Conservation (phyloP, 2,329 filamentous ascomycete genomes). For the Pseudogymnoascus pannorum region DNA sequence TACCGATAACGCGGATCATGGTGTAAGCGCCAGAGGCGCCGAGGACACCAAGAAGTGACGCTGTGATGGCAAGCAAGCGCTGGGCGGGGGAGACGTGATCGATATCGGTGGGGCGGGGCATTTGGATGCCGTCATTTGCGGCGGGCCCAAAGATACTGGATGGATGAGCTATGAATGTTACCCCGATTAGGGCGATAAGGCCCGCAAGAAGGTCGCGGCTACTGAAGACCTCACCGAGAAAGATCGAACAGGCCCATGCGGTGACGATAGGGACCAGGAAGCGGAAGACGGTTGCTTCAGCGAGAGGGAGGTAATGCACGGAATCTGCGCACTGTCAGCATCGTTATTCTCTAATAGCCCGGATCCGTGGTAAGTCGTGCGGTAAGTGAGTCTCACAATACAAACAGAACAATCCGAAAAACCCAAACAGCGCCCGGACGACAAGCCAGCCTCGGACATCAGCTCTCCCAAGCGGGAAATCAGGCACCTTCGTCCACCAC, state of each 20-base stretch:
- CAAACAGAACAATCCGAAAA: constrained; percentile 66
- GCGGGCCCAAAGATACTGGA: constrained; percentile 18
- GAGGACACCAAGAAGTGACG: constrained; percentile 69
- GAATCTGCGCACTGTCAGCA: constrained; percentile 20
- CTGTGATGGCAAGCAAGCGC: constrained; percentile 55
- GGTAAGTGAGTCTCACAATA: constrained; percentile 21
- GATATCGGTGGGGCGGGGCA: constrained; percentile 2
- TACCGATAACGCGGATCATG: constrained; percentile 71
- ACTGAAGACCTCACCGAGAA: constrained; percentile 69
- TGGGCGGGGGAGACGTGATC: constrained; percentile 20
- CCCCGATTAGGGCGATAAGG: constrained; percentile 67
- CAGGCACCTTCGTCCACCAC: constrained; percentile 59
- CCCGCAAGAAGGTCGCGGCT: constrained; percentile 68
- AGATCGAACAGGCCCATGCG: constrained; percentile 70
- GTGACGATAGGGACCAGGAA: constrained; percentile 78
- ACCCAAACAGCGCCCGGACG: constrained; percentile 61
- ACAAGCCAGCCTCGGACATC: constrained; percentile 62
- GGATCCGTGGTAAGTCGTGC: background rate
- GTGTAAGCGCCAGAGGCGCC: constrained; percentile 70
- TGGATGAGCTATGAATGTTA: constrained; percentile 73
- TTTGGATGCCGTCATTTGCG: constrained; percentile 9
- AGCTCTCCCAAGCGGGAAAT: constrained; percentile 63
- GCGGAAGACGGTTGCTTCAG: constrained; percentile 84
- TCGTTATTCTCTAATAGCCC: background rate
- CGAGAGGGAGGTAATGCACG: constrained; percentile 67